phyloP scores from a whole-genome alignment of 108 stramenopile species.

The Discostella pseudostelligera region DNA sequence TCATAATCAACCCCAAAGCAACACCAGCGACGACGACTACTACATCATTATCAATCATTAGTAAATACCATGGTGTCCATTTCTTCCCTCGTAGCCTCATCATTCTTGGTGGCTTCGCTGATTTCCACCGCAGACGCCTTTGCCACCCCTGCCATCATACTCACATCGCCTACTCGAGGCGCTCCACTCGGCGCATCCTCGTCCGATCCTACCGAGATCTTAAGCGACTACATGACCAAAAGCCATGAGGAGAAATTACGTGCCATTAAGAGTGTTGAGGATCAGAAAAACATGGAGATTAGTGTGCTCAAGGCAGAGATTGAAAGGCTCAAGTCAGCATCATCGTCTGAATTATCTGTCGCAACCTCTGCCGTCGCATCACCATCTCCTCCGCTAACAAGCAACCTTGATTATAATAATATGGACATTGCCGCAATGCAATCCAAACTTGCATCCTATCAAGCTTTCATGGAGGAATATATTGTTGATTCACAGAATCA shows the following conservation, averaged over 20 bases:
- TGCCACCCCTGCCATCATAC: neutral
- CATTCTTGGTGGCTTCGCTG: no score
- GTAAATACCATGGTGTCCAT: no score
- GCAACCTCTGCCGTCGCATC: constrained; percentile 17
- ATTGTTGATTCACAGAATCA: constrained; percentile 72
- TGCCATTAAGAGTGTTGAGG: constrained; percentile 62
- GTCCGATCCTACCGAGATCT: constrained; percentile 24
- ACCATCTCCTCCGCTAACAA: constrained; percentile 14
- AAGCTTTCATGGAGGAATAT: constrained; percentile 77
- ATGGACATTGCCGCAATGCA: constrained; percentile 49
- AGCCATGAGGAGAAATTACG: constrained; percentile 80
- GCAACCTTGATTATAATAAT: constrained; percentile 20
- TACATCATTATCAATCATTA: no score
- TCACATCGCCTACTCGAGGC: constrained; percentile 16
- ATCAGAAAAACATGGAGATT: constrained; percentile 74
- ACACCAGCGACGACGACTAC: no score
- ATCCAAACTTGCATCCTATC: constrained; percentile 58
- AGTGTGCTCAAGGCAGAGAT: constrained; percentile 63
- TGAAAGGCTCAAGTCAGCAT: constrained; percentile 35
- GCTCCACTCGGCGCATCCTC: neutral
- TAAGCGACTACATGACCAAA: constrained; percentile 79
- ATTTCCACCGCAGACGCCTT: neutral
- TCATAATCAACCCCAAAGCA: no score
- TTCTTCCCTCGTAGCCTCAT: no score
- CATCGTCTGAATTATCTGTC: constrained; percentile 13